Percentiles rank a stretch among this genome's conserved stretches.
Conservation (phyloP, 495 filamentous ascomycete species). For the Neurospora sp. region DNA sequence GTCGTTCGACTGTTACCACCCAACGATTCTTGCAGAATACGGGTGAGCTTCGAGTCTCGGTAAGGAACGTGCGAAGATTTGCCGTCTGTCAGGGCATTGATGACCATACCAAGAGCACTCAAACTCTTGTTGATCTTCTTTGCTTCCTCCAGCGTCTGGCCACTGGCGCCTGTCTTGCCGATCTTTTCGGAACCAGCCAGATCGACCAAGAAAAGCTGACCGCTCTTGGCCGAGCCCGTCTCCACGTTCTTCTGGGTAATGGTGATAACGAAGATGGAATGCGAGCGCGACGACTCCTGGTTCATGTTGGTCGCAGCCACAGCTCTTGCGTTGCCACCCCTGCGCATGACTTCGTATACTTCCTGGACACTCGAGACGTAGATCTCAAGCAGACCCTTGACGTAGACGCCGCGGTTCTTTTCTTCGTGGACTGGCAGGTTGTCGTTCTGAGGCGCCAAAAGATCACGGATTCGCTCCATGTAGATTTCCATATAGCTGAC, state of each 20-base stretch:
- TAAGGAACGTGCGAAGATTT: constrained; percentile 98
- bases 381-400: constrained; percentile 88
- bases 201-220: constrained; percentile 94
- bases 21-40: constrained; percentile 91
- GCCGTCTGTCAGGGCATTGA: constrained; percentile 93
- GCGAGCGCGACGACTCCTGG: constrained; percentile 94
- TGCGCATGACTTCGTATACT: constrained; percentile 94
- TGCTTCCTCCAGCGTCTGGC: constrained; percentile 94
- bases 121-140: constrained; percentile 99
- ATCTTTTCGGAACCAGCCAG: constrained; percentile 97
- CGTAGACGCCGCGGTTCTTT: constrained; percentile 91
- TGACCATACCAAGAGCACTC: constrained; percentile 96
- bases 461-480: constrained; percentile 96
- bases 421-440: constrained; percentile 96
- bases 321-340: constrained; percentile 77
- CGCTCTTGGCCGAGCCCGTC: constrained; percentile 91
- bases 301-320: constrained; percentile 99
- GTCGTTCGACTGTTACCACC: constrained; percentile 97
- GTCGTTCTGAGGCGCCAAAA: constrained; percentile 84
- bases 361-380: constrained; percentile 94
- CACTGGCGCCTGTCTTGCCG: constrained; percentile 95
- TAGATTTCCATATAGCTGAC: constrained; percentile 99
- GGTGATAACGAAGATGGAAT: constrained; percentile 97
- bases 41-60: constrained; percentile 94
- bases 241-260: constrained; percentile 97